Conservation (phyloP, 73 alveolate species). For the Tetrahymena borealis region DNA sequence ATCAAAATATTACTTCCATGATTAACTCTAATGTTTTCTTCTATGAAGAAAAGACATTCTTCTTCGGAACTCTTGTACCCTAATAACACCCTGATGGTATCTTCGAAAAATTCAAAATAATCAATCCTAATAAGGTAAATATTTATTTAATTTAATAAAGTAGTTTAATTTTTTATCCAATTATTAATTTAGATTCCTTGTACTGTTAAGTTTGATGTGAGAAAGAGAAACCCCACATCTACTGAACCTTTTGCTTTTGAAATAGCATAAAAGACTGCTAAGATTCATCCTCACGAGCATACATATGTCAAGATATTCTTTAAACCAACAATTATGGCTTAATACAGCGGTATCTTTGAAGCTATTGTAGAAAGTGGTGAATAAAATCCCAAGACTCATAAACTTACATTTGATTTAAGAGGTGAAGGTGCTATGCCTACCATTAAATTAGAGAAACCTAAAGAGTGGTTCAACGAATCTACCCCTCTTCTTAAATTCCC, state of each 20-base stretch:
- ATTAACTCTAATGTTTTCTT: conserved; percentile 89
- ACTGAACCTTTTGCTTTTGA: conserved; percentile 97
- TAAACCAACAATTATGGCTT: conserved; percentile 91
- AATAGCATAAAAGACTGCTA: conserved; percentile 75
- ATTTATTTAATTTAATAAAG: neutral
- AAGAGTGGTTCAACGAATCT: conserved; percentile 88
- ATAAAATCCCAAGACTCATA: conserved; percentile 80
- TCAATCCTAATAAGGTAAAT: conserved; percentile 82
- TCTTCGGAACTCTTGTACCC: conserved; percentile 97
- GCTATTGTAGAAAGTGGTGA: conserved; percentile 97
- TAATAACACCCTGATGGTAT: conserved; percentile 95
- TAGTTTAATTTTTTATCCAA: neutral
- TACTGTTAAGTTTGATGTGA: conserved; percentile 53
- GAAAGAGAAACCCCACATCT: conserved; percentile 91
- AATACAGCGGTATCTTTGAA: conserved; percentile 95
- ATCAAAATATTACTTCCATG: conserved; percentile 75
- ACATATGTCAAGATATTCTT: conserved; percentile 91
- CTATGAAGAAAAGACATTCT: conserved; percentile 87
- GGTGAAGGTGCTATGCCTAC: conserved; percentile 99
- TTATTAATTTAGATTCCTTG: conserved; percentile 51
- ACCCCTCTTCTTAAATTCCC: conserved; percentile 86
- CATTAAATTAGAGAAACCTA: conserved; percentile 80
- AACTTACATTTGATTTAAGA: conserved; percentile 88
- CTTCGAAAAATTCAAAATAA: conserved; percentile 94
- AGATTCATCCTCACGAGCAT: conserved; percentile 93